Conservation (phyloP, 2,329 filamentous ascomycete species). For the Trichoderma asperellum region DNA sequence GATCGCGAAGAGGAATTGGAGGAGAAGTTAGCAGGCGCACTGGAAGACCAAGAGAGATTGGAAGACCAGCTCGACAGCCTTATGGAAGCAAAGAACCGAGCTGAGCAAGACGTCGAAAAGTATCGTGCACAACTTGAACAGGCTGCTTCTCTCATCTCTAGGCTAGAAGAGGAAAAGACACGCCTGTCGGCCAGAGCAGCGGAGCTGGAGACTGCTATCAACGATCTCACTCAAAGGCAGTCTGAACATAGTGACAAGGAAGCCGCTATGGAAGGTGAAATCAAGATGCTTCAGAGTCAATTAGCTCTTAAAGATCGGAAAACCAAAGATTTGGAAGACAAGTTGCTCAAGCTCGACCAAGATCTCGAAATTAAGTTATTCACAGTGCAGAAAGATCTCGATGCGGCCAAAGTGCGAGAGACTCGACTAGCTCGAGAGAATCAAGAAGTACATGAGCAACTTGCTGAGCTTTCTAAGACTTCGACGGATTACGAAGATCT, state of each 20-base stretch:
- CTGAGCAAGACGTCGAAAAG: slow-evolving; percentile 80
- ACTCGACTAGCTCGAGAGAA: slow-evolving; percentile 80
- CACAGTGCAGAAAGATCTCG: slow-evolving; percentile 76
- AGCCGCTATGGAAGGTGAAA: slow-evolving; percentile 75
- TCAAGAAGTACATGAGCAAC: slow-evolving; percentile 78
- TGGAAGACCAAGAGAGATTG: slow-evolving; percentile 91
- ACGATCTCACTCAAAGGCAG: slow-evolving; percentile 70
- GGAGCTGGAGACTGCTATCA: slow-evolving; percentile 71
- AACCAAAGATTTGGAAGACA: slow-evolving; percentile 81
- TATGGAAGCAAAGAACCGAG: slow-evolving; percentile 84
- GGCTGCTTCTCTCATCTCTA: slow-evolving; percentile 82
- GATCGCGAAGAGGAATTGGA: slow-evolving; percentile 87
- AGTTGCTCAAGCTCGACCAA: slow-evolving; percentile 82
- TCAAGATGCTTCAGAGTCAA: slow-evolving; percentile 91
- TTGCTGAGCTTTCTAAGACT: slow-evolving; percentile 84
- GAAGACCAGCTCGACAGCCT: slow-evolving; percentile 92
- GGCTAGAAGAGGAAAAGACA: slow-evolving; percentile 84
- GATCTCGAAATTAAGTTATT: slow-evolving; percentile 86
- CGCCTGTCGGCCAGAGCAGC: slow-evolving; percentile 69
- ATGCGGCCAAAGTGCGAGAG: slow-evolving; percentile 72
- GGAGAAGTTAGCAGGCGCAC: slow-evolving; percentile 88
- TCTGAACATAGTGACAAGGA: slow-evolving; percentile 77
- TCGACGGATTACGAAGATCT: slow-evolving; percentile 96
- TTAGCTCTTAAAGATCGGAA: slow-evolving; percentile 88
- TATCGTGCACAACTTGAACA: slow-evolving; percentile 86